phyloP scores from a whole-genome alignment of 2,329 filamentous ascomycete genomes.

The Paramyrothecium roridum region DNA sequence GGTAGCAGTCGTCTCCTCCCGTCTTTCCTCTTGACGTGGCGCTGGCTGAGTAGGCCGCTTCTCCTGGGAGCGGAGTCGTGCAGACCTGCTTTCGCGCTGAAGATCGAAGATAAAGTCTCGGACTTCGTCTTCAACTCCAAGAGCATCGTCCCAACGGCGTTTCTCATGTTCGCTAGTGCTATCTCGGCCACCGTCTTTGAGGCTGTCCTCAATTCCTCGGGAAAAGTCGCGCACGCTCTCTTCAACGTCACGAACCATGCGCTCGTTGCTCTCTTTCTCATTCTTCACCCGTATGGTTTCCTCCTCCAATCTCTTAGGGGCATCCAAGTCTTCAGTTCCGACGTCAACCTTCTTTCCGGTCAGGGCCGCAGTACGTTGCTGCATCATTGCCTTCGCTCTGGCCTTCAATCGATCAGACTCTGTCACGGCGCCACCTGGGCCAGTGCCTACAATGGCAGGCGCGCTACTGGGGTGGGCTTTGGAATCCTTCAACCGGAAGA shows the following conservation, averaged over 20 bases:
- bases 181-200: slow-evolving; percentile 77
- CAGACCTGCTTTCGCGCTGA: slow-evolving; percentile 77
- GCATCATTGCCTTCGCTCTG: slow-evolving; percentile 96
- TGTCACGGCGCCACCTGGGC: slow-evolving; percentile 84
- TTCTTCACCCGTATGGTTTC: slow-evolving; percentile 77
- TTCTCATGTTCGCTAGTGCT: slow-evolving; percentile 83
- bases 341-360: slow-evolving; percentile 76
- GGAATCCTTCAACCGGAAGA: slow-evolving; percentile 90
- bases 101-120: slow-evolving; percentile 98
- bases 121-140: slow-evolving; percentile 95
- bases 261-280: slow-evolving; percentile 91
- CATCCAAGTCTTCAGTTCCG: slow-evolving; percentile 69
- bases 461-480: slow-evolving; percentile 85
- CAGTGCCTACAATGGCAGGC: slow-evolving; percentile 82
- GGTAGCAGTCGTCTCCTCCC: slow-evolving; percentile 31
- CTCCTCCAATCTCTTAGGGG: slow-evolving; percentile 82
- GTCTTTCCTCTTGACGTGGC: slow-evolving; percentile 39
- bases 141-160: slow-evolving; percentile 90
- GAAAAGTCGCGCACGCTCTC: slow-evolving; percentile 91
- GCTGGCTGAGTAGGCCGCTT: slow-evolving; percentile 42
- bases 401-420: slow-evolving; percentile 94
- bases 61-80: slow-evolving; percentile 63
- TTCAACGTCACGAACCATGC: slow-evolving; percentile 95
- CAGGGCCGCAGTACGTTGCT: slow-evolving; percentile 89
- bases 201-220: slow-evolving; percentile 76